Conservation (phyloP, 768 basidiomycete genomes). For the Leccinum olivaceopallidum region DNA sequence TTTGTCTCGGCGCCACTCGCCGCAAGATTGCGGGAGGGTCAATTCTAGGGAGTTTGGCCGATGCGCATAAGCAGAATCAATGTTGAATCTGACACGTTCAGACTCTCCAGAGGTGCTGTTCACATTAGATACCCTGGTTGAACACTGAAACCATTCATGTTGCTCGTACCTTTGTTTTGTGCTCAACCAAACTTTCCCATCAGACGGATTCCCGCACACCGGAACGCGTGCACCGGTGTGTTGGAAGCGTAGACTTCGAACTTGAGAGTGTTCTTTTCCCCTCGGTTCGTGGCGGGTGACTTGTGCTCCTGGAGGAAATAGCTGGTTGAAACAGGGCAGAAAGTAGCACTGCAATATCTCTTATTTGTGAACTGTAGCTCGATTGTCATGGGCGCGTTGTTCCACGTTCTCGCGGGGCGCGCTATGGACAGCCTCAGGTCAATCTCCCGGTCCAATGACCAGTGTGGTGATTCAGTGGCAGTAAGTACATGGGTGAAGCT, state of each 20-base stretch:
- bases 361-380: background rate
- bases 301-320: background rate
- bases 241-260: background rate
- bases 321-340: background rate
- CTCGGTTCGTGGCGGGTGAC: background rate
- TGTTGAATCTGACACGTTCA: background rate
- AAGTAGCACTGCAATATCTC: background rate
- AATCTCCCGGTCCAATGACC: background rate
- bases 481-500: constrained; percentile 16
- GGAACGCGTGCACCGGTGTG: background rate
- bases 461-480: constrained; percentile 1
- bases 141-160: background rate
- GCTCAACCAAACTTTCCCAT: background rate
- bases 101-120: background rate
- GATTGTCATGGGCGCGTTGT: background rate
- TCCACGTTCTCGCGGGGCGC: background rate
- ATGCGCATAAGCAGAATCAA: background rate
- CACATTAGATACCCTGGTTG: background rate
- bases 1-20: background rate
- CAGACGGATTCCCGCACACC: background rate
- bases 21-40: background rate
- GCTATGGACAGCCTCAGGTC: background rate
- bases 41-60: background rate
- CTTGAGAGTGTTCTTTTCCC: background rate
- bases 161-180: background rate